phyloP scores from a whole-genome alignment of 208 protist genomes.

The Trichomonas vaginalis region DNA sequence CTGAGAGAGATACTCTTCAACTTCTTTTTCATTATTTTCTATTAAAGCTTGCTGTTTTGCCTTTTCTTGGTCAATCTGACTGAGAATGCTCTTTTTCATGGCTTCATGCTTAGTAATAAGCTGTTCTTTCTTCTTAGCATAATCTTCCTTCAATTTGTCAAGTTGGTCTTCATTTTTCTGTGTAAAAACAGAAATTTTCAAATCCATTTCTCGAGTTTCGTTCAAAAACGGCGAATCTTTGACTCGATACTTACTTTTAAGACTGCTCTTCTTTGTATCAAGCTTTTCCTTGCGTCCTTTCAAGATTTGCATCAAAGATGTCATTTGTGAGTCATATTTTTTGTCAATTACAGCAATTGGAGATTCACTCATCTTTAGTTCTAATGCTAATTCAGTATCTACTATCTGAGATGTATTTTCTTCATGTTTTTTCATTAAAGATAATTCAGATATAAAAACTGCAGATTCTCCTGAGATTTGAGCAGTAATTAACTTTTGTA shows the following conservation, averaged over 20 bases:
- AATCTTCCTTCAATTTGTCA: neutral
- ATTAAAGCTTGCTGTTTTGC: neutral
- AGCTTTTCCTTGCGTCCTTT: neutral
- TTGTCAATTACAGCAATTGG: neutral
- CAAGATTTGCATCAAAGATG: neutral
- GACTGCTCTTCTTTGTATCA: neutral
- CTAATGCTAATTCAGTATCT: neutral
- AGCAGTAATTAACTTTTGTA: neutral
- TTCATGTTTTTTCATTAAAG: neutral
- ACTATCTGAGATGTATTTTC: neutral
- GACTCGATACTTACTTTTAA: neutral
- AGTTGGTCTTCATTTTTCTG: neutral
- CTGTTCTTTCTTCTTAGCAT: neutral
- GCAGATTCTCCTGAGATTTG: neutral
- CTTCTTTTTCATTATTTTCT: neutral
- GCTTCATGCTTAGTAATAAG: neutral
- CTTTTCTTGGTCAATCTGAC: neutral
- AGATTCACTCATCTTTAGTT: neutral
- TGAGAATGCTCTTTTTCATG: neutral
- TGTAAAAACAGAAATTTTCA: neutral
- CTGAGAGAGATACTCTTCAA: neutral
- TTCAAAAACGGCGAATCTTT: neutral
- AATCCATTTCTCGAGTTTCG: neutral
- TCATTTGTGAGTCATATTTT: neutral
- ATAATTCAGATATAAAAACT: neutral